Evolutionary conservation across 345 rosid species (phyloP).

Genomic region (Melaleuca quinquenervia): DNA sequence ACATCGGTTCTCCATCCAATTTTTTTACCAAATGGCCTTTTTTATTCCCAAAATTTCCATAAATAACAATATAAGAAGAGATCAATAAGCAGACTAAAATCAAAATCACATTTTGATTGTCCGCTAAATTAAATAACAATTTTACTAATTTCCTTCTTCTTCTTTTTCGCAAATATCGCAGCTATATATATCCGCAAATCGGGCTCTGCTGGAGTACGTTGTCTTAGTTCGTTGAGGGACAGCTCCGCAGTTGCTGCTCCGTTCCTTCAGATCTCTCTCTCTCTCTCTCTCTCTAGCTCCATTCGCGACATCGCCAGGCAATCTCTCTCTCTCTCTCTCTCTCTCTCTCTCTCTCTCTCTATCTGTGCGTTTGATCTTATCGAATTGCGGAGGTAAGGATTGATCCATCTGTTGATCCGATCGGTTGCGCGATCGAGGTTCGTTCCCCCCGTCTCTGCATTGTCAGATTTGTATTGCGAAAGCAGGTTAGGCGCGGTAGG

Average conservation of each 20-base stretch:
- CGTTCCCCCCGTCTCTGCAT: not conserved
- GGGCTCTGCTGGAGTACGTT: not conserved
- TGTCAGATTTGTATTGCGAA: not conserved
- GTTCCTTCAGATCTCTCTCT: not conserved
- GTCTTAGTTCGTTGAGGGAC: not conserved
- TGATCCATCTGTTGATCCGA: not conserved
- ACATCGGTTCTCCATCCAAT: not conserved
- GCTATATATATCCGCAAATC: not conserved
- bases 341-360: not conserved
- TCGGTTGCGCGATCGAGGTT: not conserved
- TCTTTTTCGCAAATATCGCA: not conserved
- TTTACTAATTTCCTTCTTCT: too few species aligned
- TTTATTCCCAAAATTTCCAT: not conserved
- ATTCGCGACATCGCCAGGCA: not conserved
- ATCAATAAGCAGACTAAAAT: not conserved
- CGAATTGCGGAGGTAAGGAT: not conserved
- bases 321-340: not conserved
- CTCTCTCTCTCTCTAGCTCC: not conserved
- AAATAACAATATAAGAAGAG: not conserved
- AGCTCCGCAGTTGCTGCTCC: not conserved
- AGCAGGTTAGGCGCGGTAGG: not conserved
- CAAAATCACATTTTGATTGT: too few species aligned
- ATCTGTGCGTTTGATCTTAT: not conserved
- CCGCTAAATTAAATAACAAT: too few species aligned
- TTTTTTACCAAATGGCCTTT: not conserved